Conservation (phyloP, 2,329 filamentous ascomycete species). For the Colletotrichum sp. region DNA sequence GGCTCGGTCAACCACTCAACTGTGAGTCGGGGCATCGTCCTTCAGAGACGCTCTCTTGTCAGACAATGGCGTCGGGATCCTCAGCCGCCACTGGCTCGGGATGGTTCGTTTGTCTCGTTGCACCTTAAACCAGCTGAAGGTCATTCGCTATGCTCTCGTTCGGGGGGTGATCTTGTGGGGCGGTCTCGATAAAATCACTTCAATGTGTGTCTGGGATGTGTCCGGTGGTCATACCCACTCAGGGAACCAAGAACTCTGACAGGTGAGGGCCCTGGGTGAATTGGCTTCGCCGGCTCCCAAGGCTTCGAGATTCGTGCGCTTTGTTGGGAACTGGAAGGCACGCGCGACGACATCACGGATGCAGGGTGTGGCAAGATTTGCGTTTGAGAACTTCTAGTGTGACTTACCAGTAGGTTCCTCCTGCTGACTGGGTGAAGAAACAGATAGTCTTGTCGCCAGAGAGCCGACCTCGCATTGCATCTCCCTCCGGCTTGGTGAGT, state of each 20-base stretch:
- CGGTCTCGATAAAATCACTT: not conserved
- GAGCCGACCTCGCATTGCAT: not conserved
- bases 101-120: not conserved
- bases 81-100: not conserved
- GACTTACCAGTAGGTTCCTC: slow-evolving; percentile 1
- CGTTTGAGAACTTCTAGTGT: not conserved
- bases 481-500: not conserved
- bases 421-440: slow-evolving; percentile 9
- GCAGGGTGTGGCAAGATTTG: not conserved
- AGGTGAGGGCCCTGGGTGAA: not conserved
- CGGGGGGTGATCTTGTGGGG: not conserved
- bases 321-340: not conserved
- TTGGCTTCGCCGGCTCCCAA: not conserved
- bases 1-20: not conserved
- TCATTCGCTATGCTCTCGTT: not conserved
- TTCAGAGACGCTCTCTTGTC: not conserved
- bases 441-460: not conserved
- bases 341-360: slow-evolving; percentile 1
- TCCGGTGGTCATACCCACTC: not conserved
- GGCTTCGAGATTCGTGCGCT: not conserved
- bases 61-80: not conserved
- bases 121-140: not conserved
- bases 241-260: not conserved
- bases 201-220: not conserved
- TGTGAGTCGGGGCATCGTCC: not conserved